Percentiles rank a stretch among this genome's conserved stretches.
Conservation (phyloP, 148 eudicot species). For the Oxyria digyna region DNA sequence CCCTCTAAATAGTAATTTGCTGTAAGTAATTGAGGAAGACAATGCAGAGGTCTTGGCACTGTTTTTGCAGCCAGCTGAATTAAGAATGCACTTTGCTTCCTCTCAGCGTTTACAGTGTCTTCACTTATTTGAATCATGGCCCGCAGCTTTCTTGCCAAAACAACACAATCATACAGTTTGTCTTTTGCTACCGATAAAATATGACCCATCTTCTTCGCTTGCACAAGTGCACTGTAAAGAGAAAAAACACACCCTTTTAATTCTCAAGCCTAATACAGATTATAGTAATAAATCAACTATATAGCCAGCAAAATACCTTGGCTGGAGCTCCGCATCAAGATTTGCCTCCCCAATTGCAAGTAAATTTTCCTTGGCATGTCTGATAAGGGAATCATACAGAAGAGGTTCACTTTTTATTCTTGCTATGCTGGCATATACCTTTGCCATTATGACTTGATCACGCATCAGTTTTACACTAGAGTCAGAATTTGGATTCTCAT, state of each 20-base stretch:
- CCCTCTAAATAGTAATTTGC: constrained; percentile 59
- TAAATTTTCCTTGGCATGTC: constrained; percentile 48
- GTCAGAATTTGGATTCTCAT: constrained; percentile 84
- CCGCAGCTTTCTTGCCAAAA: constrained; percentile 75
- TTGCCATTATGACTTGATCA: constrained; percentile 98
- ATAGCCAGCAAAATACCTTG: constrained; percentile 34
- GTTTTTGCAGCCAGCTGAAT: constrained; percentile 96
- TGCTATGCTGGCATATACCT: constrained; percentile 86
- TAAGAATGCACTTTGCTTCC: constrained; percentile 81
- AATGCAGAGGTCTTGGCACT: constrained; percentile 77
- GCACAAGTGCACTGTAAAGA: constrained; percentile 60
- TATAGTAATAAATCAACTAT: not conserved
- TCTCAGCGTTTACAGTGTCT: constrained; percentile 42
- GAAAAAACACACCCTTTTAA: constrained; percentile 9
- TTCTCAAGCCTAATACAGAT: constrained; percentile 1
- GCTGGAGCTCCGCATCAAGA: constrained; percentile 70
- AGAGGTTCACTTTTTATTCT: constrained; percentile 57
- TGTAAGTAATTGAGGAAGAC: constrained; percentile 70
- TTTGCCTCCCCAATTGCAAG: constrained; percentile 66
- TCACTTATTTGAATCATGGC: constrained; percentile 86
- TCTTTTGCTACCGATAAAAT: constrained; percentile 73
- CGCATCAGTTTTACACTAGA: constrained; percentile 88
- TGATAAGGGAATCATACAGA: constrained; percentile 60
- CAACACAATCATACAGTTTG: constrained; percentile 53
- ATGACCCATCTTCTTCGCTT: constrained; percentile 82